These are phyloP conservation scores for Trichoderma cornu-damae DNA, from an alignment of 2,329 filamentous ascomycete genomes.

Conservation along the genomic window DNA sequence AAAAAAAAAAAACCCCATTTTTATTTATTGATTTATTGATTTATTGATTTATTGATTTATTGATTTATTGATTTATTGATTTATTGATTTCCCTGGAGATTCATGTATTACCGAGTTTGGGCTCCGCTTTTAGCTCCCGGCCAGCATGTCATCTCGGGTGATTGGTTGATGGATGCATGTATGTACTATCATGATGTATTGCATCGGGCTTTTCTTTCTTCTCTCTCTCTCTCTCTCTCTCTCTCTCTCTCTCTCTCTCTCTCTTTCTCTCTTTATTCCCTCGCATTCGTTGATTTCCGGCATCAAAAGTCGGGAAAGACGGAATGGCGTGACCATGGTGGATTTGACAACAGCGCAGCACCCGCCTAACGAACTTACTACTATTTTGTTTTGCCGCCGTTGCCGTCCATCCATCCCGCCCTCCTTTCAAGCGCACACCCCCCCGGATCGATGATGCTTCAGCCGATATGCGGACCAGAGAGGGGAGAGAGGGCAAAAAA, in stretches of 20 bases:
- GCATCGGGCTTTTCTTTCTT: neutral
- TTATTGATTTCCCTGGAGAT: neutral
- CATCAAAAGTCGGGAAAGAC: neutral
- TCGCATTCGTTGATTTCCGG: no score
- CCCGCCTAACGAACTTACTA: neutral
- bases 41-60: no score
- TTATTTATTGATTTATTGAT: neutral
- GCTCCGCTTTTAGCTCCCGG: slow-evolving; percentile 2
- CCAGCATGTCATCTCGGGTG: neutral
- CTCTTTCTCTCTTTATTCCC: neutral
- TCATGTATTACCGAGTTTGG: neutral
- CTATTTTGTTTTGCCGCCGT: no score
- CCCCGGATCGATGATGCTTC: no score
- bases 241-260: neutral
- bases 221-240: neutral
- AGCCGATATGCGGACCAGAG: neutral
- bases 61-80: no score
- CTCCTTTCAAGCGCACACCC: neutral
- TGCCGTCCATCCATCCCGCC: no score
- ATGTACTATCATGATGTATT: no score
- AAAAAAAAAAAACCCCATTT: neutral
- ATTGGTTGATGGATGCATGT: neutral
- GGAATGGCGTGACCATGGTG: neutral
- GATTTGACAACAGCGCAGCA: neutral
- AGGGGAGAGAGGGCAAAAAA: no score